Base-by-base conservation (phyloP, 169 alveolate species). In the Plasmodium malariae region DNA sequence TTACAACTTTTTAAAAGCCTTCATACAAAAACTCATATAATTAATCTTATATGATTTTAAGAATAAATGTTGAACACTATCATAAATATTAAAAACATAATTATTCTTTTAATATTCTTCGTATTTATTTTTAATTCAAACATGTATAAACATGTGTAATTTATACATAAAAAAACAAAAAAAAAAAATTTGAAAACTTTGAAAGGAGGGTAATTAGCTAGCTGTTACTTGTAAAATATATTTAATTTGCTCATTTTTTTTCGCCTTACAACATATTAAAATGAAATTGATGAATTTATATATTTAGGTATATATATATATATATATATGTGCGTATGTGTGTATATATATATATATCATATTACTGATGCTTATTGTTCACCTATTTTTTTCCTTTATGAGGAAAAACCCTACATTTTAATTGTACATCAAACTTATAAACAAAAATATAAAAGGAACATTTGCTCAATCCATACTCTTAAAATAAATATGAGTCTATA, bases 1-100 rank as follows among this genome's bases (percentile, higher is more conserved):
- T 70, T 70, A 70, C 83, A 70, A 70, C 83, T 11, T 54, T 70
- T 70, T 43, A 43, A 43, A 70, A 70, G 45, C n/a, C 21, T 49
- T 21, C 26, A n/a, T 24, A 24, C 62, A 4, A 43, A 43, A 43
- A 70, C n/a, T 21, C 21, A 6, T n/a, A 48, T 45, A 45, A 70
- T 5, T 28, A 4, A 34, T 54, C 19, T 70, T 54, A 70, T 34
- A 21, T 36, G 32, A 45, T 70, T 70, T 6, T 34, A 24, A 48
- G 45, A 12, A 70, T 24, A 70, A 11, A 54, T 7, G 17, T n/a
- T 57, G 32, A 37, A 28, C 74, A 65, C n/a, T 65, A 17, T 17
- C 51, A 65, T 0, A 30, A 26, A 32, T 32, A 17, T 30, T 65
- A 65, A 65, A 65, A 65, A 65, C 55, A 28, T 30, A 65, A 65